Evolutionary conservation across 1,284 basidiomycete genomes (phyloP).

Genomic region (Marasmius fiardii): DNA sequence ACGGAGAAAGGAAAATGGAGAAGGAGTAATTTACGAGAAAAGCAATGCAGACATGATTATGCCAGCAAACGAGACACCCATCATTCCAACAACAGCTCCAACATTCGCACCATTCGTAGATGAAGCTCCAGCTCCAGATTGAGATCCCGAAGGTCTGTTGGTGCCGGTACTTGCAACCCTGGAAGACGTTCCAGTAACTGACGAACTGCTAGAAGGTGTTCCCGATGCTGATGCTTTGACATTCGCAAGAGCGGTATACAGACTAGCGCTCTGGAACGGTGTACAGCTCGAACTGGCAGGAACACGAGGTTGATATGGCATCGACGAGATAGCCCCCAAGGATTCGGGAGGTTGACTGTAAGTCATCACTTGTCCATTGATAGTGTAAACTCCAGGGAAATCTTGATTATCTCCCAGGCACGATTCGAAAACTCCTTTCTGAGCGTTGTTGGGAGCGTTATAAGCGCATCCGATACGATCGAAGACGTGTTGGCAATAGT

Average conservation of each 20-base stretch:
- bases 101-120: not conserved
- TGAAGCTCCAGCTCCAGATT: not conserved
- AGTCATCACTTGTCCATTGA: constrained; percentile 35
- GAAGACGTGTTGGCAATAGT: constrained; percentile 59
- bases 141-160: not conserved
- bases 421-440: constrained; percentile 42
- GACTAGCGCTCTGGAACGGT: constrained; percentile 44
- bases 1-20: no score
- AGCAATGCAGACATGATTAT: not conserved
- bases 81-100: not conserved
- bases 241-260: constrained; percentile 36
- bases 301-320: constrained; percentile 57
- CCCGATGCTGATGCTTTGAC: not conserved
- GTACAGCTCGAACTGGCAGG: constrained; percentile 64
- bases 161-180: no score
- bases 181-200: not conserved
- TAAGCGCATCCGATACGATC: constrained; percentile 70
- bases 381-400: constrained; percentile 50
- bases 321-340: constrained; percentile 46
- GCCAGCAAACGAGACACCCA: not conserved
- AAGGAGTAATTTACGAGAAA: no score
- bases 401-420: constrained; percentile 60
- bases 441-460: constrained; percentile 63
- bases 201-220: not conserved
- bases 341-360: constrained; percentile 63